A percentile compares a stretch with the other conserved stretches of the same genome.
Conservation (phyloP, 306 rosid genomes). For the Sicyos edulis region DNA sequence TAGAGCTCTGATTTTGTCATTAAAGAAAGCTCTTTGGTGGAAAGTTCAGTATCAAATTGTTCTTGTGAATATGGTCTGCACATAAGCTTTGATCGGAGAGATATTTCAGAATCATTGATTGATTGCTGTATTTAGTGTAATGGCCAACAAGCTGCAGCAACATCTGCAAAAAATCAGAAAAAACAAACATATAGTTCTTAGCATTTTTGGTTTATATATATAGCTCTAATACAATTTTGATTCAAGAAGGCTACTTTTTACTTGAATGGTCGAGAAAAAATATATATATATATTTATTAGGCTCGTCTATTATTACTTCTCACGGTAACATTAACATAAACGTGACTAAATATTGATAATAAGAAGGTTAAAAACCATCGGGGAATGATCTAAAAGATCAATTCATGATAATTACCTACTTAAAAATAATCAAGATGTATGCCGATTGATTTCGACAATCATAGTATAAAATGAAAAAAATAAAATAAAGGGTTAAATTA, state of each 20-base stretch:
- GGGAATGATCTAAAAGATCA: too few relatives aligned
- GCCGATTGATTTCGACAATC: too few relatives aligned
- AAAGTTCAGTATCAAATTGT: neutral
- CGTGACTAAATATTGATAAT: neutral
- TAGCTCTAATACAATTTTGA: slow-evolving; percentile 6
- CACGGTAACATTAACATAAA: neutral
- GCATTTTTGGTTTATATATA: neutral
- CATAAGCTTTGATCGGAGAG: neutral
- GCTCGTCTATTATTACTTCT: too few relatives aligned
- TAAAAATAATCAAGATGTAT: too few relatives aligned
- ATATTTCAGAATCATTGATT: slow-evolving; percentile 16
- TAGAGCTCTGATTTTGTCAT: too few relatives aligned
- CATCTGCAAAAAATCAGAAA: neutral
- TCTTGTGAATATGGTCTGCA: slow-evolving; percentile 20
- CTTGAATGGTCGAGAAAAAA: neutral
- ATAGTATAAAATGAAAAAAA: too few relatives aligned
- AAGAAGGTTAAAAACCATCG: neutral
- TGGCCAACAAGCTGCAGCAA: slow-evolving; percentile 15
- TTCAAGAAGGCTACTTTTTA: slow-evolving; percentile 6
- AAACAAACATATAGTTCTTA: slow-evolving; percentile 8
- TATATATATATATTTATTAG: neutral
- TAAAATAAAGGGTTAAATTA: too few relatives aligned
- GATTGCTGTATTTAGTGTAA: slow-evolving; percentile 16
- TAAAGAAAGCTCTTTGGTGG: neutral
- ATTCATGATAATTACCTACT: too few relatives aligned